A percentile compares a stretch with the other conserved stretches of the same genome.
Conservation (phyloP, 441 rosid genomes). For the Populus hybrid region DNA sequence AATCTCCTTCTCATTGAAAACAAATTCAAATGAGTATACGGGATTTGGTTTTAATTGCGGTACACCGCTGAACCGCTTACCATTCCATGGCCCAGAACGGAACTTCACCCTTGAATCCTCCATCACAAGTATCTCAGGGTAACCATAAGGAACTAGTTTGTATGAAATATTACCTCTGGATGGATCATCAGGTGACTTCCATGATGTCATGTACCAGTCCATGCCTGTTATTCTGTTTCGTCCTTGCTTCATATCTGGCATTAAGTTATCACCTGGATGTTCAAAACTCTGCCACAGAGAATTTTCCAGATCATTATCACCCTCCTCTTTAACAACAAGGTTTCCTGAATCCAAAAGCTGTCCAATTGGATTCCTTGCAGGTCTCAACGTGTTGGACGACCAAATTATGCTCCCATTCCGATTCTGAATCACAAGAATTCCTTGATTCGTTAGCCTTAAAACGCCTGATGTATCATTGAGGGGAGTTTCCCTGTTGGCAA, state of each 20-base stretch:
- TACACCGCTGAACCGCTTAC: background rate
- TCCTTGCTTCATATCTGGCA: constrained; percentile 5
- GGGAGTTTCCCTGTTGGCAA: constrained; percentile 14
- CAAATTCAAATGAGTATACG: background rate
- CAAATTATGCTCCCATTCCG: background rate
- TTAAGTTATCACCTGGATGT: background rate
- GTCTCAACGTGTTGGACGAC: background rate
- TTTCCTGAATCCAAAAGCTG: background rate
- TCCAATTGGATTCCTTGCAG: background rate
- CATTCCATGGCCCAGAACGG: constrained; percentile 16
- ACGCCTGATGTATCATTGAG: background rate
- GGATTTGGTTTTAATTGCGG: background rate
- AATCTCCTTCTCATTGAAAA: background rate
- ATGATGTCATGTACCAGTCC: background rate
- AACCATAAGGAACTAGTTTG: background rate
- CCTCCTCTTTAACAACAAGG: background rate
- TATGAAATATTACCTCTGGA: background rate
- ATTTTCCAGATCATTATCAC: background rate
- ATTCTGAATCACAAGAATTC: background rate
- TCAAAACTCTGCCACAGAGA: background rate
- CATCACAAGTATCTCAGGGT: background rate
- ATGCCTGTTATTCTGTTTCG: background rate
- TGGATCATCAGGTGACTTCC: background rate
- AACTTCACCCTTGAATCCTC: background rate
- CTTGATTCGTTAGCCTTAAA: background rate